Percentiles rank a stretch among this genome's conserved stretches.
These are phyloP conservation scores for Cytospora schulzeri DNA, from an alignment of 2,329 filamentous ascomycete species.

Conservation along the genomic window DNA sequence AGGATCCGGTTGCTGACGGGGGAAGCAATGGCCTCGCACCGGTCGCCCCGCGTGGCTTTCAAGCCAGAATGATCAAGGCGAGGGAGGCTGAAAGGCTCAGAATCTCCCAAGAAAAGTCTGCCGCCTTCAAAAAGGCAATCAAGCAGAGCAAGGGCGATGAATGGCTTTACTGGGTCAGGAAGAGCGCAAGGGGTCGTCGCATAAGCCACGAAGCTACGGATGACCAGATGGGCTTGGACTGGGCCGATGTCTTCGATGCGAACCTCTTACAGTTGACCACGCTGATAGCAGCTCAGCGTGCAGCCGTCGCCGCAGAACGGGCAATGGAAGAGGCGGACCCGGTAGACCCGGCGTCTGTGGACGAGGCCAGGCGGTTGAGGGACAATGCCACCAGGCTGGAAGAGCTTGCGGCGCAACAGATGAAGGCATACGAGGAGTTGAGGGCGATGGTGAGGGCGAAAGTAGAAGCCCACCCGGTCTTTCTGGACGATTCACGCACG, in stretches of 20 bases:
- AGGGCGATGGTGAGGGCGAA: background rate
- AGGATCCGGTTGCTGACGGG: background rate
- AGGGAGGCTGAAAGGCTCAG: background rate
- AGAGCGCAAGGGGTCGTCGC: background rate
- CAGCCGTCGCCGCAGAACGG: background rate
- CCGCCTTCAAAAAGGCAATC: background rate
- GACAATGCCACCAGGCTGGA: background rate
- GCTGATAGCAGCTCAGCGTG: background rate
- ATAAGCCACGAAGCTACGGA: fast-evolving
- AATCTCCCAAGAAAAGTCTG: no score
- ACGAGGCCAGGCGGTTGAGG: background rate
- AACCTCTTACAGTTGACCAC: background rate
- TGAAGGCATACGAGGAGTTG: background rate
- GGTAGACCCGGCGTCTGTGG: background rate
- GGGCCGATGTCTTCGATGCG: background rate
- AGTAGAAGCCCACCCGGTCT: background rate
- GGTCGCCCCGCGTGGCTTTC: background rate
- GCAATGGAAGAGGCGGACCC: background rate
- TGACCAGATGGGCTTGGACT: no score
- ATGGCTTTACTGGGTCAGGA: background rate
- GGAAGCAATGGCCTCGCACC: background rate
- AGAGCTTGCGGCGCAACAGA: background rate
- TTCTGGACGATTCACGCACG: background rate
- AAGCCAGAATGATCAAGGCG: background rate
- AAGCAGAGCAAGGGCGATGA: no score